Evolutionary conservation across 164 flowering plant species (phyloP).

Genomic region (Paratinospora sagittata): DNA sequence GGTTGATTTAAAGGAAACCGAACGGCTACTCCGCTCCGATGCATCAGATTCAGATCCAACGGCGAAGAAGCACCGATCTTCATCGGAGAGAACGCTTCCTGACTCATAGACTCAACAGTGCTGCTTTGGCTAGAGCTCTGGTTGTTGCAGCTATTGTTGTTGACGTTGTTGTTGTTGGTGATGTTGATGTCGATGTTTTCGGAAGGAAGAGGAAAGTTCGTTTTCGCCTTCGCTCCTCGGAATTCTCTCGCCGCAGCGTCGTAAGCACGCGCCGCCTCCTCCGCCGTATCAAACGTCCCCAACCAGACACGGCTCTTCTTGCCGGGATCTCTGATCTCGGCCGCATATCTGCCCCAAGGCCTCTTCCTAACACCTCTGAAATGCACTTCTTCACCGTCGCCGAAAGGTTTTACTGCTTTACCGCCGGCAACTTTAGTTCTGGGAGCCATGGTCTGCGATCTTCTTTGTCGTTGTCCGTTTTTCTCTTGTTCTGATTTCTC

Average conservation of each 20-base stretch:
- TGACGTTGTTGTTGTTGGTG: constrained; percentile 11
- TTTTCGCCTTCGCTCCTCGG: constrained; percentile 64
- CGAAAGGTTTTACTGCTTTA: constrained; percentile 9
- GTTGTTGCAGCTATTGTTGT: constrained; percentile 1
- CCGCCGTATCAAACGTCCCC: constrained; percentile 70
- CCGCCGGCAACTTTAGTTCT: constrained; percentile 15
- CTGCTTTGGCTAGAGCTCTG: constrained; percentile 68
- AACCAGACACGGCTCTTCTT: constrained; percentile 76
- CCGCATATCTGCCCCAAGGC: constrained; percentile 83
- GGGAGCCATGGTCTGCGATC: constrained; percentile 36
- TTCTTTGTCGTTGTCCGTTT: not conserved
- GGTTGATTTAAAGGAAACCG: constrained; percentile 18
- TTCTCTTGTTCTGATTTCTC: not conserved
- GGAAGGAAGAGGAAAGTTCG: constrained; percentile 42
- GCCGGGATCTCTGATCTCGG: constrained; percentile 73
- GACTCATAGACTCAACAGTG: constrained; percentile 55
- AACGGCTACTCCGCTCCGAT: constrained; percentile 15
- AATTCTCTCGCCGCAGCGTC: constrained; percentile 66
- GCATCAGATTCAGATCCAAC: constrained; percentile 30
- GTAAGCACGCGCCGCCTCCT: constrained; percentile 68
- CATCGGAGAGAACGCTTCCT: constrained; percentile 16
- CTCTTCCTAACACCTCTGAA: constrained; percentile 71
- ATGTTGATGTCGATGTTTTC: constrained; percentile 1
- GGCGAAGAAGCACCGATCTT: constrained; percentile 15
- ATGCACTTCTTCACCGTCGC: constrained; percentile 37